phyloP scores from a whole-genome alignment of 139 green algal genomes.

The Asterochloris sp. region DNA sequence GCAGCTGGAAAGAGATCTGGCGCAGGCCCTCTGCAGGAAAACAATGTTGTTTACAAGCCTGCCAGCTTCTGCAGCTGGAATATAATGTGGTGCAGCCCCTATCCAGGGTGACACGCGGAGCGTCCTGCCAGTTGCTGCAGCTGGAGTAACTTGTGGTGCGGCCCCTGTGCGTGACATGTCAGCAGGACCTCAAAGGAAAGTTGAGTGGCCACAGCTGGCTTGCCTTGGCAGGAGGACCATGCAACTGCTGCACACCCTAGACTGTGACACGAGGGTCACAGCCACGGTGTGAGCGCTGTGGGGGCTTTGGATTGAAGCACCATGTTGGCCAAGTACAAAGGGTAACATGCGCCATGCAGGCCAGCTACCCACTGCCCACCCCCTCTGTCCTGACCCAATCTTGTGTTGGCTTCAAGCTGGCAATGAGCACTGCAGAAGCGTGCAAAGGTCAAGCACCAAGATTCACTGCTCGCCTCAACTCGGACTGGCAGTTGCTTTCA shows the following conservation, averaged over 20 bases:
- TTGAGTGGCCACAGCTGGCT: no score
- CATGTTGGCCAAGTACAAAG: no score
- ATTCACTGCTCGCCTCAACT: background rate
- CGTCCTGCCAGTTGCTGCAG: background rate
- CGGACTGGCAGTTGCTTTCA: background rate
- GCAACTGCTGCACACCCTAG: no score
- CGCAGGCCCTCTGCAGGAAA: background rate
- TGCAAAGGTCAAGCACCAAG: background rate
- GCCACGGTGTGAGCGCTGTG: no score
- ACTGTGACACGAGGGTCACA: no score
- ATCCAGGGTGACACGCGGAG: background rate
- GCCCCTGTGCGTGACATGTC: background rate
- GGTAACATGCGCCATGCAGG: no score
- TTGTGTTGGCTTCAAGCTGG: no score
- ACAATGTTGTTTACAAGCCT: background rate
- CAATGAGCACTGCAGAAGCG: no score
- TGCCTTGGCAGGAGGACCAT: no score
- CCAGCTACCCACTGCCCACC: no score
- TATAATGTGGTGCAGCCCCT: background rate
- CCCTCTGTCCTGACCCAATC: no score
- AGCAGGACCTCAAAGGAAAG: background rate
- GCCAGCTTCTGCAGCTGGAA: background rate
- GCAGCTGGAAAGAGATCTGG: constrained; percentile 4
- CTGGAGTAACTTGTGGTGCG: background rate
- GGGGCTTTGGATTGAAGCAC: no score